Percentiles rank a stretch among this genome's conserved stretches.
Conservation (phyloP, 306 rosid species). For the Dryas alaskensis region DNA sequence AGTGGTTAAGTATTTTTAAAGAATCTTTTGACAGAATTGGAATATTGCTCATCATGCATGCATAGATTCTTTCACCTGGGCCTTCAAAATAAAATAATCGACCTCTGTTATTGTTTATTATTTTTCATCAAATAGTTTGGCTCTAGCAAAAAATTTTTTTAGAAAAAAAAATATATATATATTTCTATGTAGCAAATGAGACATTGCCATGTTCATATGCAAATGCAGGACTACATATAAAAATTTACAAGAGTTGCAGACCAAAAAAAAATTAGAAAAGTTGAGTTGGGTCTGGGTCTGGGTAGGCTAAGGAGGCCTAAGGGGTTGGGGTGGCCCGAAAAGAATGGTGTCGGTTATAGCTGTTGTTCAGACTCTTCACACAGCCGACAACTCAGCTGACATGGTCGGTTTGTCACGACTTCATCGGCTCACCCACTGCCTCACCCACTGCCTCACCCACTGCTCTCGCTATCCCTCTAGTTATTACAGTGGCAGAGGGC, state of each 20-base stretch:
- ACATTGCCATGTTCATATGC: too few relatives aligned
- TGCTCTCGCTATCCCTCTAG: too few relatives aligned
- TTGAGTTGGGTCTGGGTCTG: too few relatives aligned
- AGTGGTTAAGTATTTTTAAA: background rate
- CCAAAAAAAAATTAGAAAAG: too few relatives aligned
- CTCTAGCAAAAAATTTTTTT: background rate
- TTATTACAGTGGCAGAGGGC: too few relatives aligned
- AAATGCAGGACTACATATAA: too few relatives aligned
- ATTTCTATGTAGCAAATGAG: too few relatives aligned
- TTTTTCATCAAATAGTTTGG: background rate
- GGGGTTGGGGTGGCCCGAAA: background rate
- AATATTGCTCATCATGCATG: background rate
- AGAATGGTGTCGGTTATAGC: slow-evolving; percentile 16
- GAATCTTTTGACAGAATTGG: background rate
- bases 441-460: background rate
- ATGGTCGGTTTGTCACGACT: slow-evolving; percentile 28
- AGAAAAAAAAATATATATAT: too few relatives aligned
- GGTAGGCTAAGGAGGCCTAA: too few relatives aligned
- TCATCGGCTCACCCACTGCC: background rate
- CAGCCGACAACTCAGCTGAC: slow-evolving; percentile 2
- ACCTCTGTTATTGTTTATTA: too few relatives aligned
- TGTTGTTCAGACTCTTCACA: background rate
- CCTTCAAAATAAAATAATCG: background rate
- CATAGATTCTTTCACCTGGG: background rate
- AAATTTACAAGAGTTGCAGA: too few relatives aligned